phyloP scores from a whole-genome alignment of 73 alveolate genomes.

The Paramecium sonneborni region DNA sequence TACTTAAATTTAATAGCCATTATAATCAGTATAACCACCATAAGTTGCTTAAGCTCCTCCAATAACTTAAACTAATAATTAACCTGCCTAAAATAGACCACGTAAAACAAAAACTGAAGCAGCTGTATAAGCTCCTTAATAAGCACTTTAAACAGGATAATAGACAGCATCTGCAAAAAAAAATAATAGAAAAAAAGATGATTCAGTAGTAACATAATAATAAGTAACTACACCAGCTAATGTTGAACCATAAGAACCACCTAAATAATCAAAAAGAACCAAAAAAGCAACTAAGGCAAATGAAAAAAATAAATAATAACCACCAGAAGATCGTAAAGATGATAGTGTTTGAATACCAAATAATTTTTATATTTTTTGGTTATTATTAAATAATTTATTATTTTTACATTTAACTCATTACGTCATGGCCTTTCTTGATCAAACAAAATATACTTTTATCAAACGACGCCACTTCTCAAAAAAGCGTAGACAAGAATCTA shows the following conservation, averaged over 20 bases:
- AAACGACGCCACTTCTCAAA: background rate
- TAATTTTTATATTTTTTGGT: background rate
- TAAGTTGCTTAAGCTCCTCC: background rate
- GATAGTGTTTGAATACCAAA: background rate
- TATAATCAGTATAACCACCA: background rate
- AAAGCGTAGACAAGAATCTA: background rate
- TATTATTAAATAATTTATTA: background rate
- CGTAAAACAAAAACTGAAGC: background rate
- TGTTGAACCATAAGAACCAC: background rate
- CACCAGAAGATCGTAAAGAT: background rate
- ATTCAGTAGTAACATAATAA: background rate
- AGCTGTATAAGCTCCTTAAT: background rate
- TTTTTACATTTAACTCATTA: background rate
- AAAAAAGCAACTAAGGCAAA: background rate
- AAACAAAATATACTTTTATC: background rate
- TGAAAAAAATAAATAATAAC: background rate
- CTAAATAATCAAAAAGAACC: background rate
- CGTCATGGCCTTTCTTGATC: constrained; percentile 7
- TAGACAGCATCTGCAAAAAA: background rate
- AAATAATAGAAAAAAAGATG: background rate
- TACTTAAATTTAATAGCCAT: background rate
- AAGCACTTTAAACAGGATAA: background rate
- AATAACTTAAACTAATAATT: background rate
- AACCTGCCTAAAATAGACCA: background rate
- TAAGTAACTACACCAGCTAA: background rate